Base-by-base conservation (phyloP, 345 rosid species). In the Triadica sebifera region DNA sequence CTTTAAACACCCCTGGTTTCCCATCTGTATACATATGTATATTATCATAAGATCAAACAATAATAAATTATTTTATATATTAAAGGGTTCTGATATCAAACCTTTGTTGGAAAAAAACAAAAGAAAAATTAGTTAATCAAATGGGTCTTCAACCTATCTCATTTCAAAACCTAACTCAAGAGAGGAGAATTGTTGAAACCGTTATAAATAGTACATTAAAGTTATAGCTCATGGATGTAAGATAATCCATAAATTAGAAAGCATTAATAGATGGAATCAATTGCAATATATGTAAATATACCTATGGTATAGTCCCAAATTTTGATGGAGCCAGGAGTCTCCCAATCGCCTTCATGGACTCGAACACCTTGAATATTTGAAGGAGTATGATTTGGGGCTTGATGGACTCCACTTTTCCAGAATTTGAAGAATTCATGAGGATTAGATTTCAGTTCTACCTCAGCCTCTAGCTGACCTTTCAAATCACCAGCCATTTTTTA, bases 401-500 rank as follows among this genome's bases (percentile, higher is more conserved):
- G 78, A 72, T 85, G 78, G 10, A 10, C 17, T 60, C 77, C 45
- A 2, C 12, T 24, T 46, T 47, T 69, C 47, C 73, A 57, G 12
- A 75, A 52, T 0, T 77, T 66, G 71, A 62, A 81, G 67, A 74
- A 72, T 51, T 57, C 11, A 6, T 78, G 72, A 1, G 78, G 76
- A 4, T 75, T 17, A 0, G 76, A 70, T 22, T 76, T 71, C 46
- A 85, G 58, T 69, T 78, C 86, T 9, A 85, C 63, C 19, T 80
- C 78, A 16, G 77, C 67, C 59, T 80, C 81, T n/a, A 82, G 24
- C 71, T 74, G 78, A 1, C 84, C 82, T 49, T 50, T 61, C 7
- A 61, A 3, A 38, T 62, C 46, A 3, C 45, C 69, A 41, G 9
- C 69, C 69, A 65, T 65, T 38, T 38, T 9, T 2, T 8, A 10